Evolutionary conservation across 176 grass and related monocot genomes (phyloP).

Genomic region (Avena insularis): DNA sequence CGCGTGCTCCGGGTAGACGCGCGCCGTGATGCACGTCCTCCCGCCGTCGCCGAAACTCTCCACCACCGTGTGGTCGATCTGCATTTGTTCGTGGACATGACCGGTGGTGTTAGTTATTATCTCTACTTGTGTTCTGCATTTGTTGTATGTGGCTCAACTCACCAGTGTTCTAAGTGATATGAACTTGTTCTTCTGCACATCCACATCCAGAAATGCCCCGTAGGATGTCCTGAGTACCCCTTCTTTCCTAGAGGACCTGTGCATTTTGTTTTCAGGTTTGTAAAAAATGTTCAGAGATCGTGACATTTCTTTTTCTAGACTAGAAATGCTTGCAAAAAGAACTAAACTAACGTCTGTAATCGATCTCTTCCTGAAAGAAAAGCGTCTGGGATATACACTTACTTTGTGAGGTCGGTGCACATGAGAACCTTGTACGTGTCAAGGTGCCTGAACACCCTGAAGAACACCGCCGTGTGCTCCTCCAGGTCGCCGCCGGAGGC

Average conservation of each 20-base stretch:
- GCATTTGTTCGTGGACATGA: neutral
- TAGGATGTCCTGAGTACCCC: slow-evolving; percentile 56
- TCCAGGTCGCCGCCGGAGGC: slow-evolving; percentile 55
- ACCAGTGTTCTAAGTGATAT: slow-evolving; percentile 83
- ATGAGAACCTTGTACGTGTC: slow-evolving; percentile 55
- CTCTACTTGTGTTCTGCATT: no score
- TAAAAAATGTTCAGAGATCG: neutral
- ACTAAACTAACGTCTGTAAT: no score
- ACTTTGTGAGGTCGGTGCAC: slow-evolving; percentile 73
- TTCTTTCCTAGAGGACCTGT: slow-evolving; percentile 51
- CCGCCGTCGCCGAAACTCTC: slow-evolving; percentile 73
- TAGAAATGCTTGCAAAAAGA: no score
- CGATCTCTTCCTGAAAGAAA: neutral
- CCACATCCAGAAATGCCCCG: slow-evolving; percentile 69
- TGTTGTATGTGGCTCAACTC: neutral
- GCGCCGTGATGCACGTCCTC: slow-evolving; percentile 62
- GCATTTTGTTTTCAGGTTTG: neutral
- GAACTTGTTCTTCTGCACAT: slow-evolving; percentile 53
- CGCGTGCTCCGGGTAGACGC: slow-evolving; percentile 66
- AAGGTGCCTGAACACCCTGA: slow-evolving; percentile 62
- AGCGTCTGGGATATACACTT: neutral
- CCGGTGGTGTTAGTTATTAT: neutral
- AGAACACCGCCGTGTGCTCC: slow-evolving; percentile 81
- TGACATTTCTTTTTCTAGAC: neutral
- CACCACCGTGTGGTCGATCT: slow-evolving; percentile 84